These are phyloP conservation scores for Neoscytalidium dimidiatum DNA, from an alignment of 2,329 filamentous ascomycete genomes.

Conservation along the genomic window DNA sequence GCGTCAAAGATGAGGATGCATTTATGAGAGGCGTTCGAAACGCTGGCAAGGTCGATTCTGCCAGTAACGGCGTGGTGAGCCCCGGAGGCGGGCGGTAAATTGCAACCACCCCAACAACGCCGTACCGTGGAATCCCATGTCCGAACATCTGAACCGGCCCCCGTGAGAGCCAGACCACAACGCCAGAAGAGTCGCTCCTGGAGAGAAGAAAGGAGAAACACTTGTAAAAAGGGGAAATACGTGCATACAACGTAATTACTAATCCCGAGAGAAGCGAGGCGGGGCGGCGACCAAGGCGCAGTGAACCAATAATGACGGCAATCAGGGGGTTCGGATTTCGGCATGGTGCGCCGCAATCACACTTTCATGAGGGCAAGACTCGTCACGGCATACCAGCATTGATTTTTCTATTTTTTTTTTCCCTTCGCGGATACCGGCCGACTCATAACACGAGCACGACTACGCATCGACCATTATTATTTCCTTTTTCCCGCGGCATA, in stretches of 20 bases:
- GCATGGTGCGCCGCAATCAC: constrained; percentile 1
- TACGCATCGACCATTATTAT: constrained; percentile 9
- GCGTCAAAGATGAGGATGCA: constrained; percentile 40
- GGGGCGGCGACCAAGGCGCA: constrained; percentile 4
- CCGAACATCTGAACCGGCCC: neutral
- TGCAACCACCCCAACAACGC: neutral
- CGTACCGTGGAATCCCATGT: neutral
- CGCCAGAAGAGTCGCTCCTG: neutral
- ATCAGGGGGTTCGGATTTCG: constrained; percentile 6
- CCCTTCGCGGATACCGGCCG: constrained; percentile 3
- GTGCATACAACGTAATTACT: constrained; percentile 17
- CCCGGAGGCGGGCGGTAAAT: constrained; percentile 7
- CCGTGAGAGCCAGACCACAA: neutral
- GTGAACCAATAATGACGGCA: constrained; percentile 4
- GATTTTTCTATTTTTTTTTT: neutral
- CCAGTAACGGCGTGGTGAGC: constrained; percentile 8
- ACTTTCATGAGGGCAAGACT: constrained; percentile 12
- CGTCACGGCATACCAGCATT: constrained; percentile 4
- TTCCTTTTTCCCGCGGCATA: neutral
- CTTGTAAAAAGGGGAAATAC: constrained; percentile 14
- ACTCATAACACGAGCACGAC: constrained; percentile 1
- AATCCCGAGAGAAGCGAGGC: constrained; percentile 6
- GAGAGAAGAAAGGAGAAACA: neutral
- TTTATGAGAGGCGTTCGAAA: constrained; percentile 40
- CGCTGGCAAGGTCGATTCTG: constrained; percentile 34